Conservation (phyloP, 495 filamentous ascomycete species). For the Tuber melanosporum region DNA sequence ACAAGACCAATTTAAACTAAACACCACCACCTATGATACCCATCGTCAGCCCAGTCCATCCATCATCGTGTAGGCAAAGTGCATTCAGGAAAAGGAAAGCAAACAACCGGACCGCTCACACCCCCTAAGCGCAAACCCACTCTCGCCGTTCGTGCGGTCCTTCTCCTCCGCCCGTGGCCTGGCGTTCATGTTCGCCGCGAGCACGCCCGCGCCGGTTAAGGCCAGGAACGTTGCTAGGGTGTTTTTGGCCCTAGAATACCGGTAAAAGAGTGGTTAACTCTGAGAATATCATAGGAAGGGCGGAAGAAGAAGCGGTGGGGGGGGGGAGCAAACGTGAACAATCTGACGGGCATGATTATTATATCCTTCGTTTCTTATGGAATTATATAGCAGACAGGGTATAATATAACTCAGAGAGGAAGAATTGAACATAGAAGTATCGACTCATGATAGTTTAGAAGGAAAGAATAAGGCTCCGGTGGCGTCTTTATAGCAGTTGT, state of each 20-base stretch:
- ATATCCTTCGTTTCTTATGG: neutral
- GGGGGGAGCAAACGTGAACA: neutral
- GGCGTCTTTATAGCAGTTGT: neutral
- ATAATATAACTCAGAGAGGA: neutral
- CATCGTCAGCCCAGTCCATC: neutral
- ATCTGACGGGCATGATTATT: neutral
- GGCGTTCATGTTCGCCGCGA: neutral
- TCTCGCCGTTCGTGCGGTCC: neutral
- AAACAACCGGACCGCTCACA: slow-evolving; percentile 3
- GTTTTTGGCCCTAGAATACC: neutral
- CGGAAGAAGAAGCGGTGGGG: neutral
- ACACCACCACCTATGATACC: neutral
- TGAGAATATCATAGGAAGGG: neutral
- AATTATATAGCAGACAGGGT: neutral
- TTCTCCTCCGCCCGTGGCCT: neutral
- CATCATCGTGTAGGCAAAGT: neutral
- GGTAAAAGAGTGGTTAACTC: neutral
- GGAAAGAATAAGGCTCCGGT: neutral
- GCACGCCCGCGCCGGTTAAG: neutral
- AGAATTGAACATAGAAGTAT: neutral
- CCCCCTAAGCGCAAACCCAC: neutral
- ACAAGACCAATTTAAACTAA: neutral
- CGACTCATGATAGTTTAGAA: neutral
- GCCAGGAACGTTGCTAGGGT: neutral
- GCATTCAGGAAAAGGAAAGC: neutral